phyloP scores from a whole-genome alignment of 805 yeast genomes.

The Kodamaea jinghongensis region DNA sequence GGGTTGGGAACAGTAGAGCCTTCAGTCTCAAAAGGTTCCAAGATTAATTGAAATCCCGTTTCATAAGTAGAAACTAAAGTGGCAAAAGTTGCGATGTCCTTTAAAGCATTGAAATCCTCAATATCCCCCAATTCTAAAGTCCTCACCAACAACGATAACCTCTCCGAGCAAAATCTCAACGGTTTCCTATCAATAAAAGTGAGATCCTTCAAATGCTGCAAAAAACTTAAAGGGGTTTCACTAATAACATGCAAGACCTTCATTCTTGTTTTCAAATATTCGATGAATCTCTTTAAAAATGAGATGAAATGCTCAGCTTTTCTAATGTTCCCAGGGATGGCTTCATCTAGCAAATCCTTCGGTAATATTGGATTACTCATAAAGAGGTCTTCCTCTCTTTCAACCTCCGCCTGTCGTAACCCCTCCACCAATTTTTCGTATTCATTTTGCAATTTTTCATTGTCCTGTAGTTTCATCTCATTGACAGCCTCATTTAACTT shows the following conservation, averaged over 20 bases:
- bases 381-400: constrained; percentile 59
- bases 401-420: constrained; percentile 73
- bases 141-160: constrained; percentile 82
- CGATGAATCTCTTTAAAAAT: constrained; percentile 87
- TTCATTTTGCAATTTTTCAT: constrained; percentile 81
- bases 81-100: constrained; percentile 96
- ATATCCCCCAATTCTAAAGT: constrained; percentile 85
- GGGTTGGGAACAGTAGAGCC: constrained; percentile 96
- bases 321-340: constrained; percentile 95
- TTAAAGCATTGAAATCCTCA: constrained; percentile 89
- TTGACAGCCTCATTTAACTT: constrained; percentile 78
- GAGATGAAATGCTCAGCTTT: constrained; percentile 97
- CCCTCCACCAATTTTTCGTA: constrained; percentile 91
- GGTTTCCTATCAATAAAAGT: constrained; percentile 95
- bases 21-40: constrained; percentile 95
- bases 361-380: constrained; percentile 88
- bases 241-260: constrained; percentile 95
- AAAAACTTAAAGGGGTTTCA: constrained; percentile 93
- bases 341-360: constrained; percentile 81
- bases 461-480: constrained; percentile 77
- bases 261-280: constrained; percentile 94
- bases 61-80: constrained; percentile 95
- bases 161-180: constrained; percentile 83
- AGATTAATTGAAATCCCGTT: constrained; percentile 82
- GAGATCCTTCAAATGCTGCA: constrained; percentile 88